phyloP scores from a whole-genome alignment of 495 filamentous ascomycete genomes.

The Penicillium canariense region DNA sequence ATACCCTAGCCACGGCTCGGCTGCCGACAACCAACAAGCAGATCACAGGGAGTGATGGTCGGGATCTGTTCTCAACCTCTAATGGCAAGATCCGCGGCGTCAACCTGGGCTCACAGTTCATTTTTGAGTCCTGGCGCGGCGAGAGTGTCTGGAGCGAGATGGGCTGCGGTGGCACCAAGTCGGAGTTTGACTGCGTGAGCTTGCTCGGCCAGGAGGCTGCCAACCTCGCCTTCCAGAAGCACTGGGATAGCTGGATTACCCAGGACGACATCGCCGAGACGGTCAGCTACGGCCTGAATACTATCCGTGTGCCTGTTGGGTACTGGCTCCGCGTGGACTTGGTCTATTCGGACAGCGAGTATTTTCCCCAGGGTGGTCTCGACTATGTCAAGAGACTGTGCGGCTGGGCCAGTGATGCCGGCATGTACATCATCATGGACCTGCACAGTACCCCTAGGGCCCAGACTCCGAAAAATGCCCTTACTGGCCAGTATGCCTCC shows the following conservation, averaged over 20 bases:
- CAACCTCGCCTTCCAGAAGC: slow-evolving; percentile 51
- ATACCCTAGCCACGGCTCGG: background rate
- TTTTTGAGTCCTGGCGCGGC: slow-evolving; percentile 61
- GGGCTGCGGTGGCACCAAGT: slow-evolving; percentile 48
- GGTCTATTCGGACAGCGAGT: slow-evolving; percentile 50
- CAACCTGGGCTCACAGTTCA: slow-evolving; percentile 58
- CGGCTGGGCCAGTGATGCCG: slow-evolving; percentile 53
- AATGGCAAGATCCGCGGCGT: slow-evolving; percentile 50
- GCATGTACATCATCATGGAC: slow-evolving; percentile 63
- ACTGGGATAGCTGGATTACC: slow-evolving; percentile 61
- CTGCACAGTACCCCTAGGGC: slow-evolving; percentile 62
- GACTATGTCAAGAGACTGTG: slow-evolving; percentile 53
- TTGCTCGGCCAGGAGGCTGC: slow-evolving; percentile 52
- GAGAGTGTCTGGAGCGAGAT: slow-evolving; percentile 47
- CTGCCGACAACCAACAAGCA: background rate
- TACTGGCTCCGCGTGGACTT: slow-evolving; percentile 62
- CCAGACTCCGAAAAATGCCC: slow-evolving; percentile 48
- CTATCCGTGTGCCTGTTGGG: slow-evolving; percentile 61
- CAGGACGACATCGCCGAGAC: slow-evolving; percentile 55
- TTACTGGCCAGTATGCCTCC: slow-evolving; percentile 53
- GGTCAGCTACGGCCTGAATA: slow-evolving; percentile 54
- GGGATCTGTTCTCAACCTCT: background rate
- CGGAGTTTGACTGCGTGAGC: slow-evolving; percentile 57
- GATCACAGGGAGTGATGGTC: background rate
- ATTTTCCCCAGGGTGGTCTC: slow-evolving; percentile 57